Evolutionary conservation across 495 filamentous ascomycete species (phyloP).

Genomic region (Tuber borchii): DNA sequence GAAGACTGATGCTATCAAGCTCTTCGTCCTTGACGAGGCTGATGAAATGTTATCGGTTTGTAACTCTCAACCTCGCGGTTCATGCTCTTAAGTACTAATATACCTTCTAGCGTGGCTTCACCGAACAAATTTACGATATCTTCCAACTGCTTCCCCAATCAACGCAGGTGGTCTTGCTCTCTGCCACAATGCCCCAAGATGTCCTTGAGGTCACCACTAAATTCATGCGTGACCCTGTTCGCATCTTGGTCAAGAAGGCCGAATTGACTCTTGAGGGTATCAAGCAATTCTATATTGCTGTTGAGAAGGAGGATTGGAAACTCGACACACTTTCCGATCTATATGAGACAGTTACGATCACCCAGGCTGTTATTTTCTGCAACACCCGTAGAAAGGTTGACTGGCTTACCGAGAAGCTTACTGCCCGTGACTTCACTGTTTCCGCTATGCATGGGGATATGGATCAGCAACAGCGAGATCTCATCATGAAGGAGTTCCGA

Average conservation of each 20-base stretch:
- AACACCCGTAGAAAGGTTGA: slow-evolving; percentile 99
- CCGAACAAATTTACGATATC: slow-evolving; percentile 99
- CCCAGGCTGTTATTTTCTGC: slow-evolving; percentile 99
- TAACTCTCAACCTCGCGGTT: slow-evolving; percentile 20
- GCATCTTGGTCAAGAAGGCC: slow-evolving; percentile 98
- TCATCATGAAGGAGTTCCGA: slow-evolving; percentile 99
- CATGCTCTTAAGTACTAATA: neutral
- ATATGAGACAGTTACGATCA: slow-evolving; percentile 98
- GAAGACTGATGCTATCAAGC: slow-evolving; percentile 94
- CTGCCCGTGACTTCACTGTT: slow-evolving; percentile 95
- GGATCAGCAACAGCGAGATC: slow-evolving; percentile 92
- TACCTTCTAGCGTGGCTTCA: slow-evolving; percentile 73
- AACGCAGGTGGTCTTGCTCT: slow-evolving; percentile 95
- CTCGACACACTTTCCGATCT: slow-evolving; percentile 97
- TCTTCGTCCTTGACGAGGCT: slow-evolving; percentile 97
- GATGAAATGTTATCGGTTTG: slow-evolving; percentile 96
- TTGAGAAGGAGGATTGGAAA: slow-evolving; percentile 99
- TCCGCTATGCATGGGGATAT: slow-evolving; percentile 99
- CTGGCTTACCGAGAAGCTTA: slow-evolving; percentile 99
- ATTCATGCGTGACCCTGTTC: slow-evolving; percentile 99
- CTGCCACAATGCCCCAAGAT: slow-evolving; percentile 96
- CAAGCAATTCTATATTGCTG: slow-evolving; percentile 99
- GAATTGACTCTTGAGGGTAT: slow-evolving; percentile 98
- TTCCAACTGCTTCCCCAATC: slow-evolving; percentile 96
- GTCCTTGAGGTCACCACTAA: slow-evolving; percentile 99